Evolutionary conservation across 148 eudicot genomes (phyloP).

Genomic region (Pharnaceum exiguum): DNA sequence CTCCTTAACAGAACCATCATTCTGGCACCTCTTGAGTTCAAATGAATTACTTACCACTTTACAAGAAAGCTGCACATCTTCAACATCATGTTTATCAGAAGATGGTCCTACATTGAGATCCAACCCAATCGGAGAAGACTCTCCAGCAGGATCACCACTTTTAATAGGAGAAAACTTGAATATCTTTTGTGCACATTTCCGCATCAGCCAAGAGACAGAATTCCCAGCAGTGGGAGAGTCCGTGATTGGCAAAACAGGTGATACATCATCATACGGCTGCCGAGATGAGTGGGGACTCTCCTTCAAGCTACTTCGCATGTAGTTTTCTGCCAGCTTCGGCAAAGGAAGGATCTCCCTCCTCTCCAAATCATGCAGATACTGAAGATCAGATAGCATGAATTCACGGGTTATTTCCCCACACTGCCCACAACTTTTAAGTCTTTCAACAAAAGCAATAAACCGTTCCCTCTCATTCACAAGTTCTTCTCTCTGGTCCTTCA

Average conservation of each 20-base stretch:
- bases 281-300: conserved; percentile 24
- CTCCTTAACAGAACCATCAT: conserved; percentile 32
- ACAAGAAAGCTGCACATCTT: conserved; percentile 35
- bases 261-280: conserved; percentile 29
- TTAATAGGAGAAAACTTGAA: conserved; percentile 69
- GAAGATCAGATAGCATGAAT: conserved; percentile 74
- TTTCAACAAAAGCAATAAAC: conserved; percentile 70
- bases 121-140: conserved; percentile 16
- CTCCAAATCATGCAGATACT: conserved; percentile 41
- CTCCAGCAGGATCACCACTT: conserved; percentile 35
- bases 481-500: conserved; percentile 88
- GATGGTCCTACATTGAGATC: conserved; percentile 25
- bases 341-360: conserved; percentile 49
- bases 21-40: conserved; percentile 37
- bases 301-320: conserved; percentile 41
- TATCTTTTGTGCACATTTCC: conserved; percentile 76
- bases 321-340: conserved; percentile 60
- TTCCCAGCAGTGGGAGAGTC: conserved; percentile 58
- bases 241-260: conserved; percentile 29
- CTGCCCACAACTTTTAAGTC: conserved; percentile 51
- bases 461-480: conserved; percentile 77
- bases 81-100: conserved; percentile 33
- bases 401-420: conserved; percentile 72
- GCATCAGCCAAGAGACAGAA: conserved; percentile 68
- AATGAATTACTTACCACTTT: conserved; percentile 40